Evolutionary conservation across 352 stramenopile species (phyloP), one percentile per base, ranked within the genome.

Genomic region (Halophytophthora batemanensis): DNA sequence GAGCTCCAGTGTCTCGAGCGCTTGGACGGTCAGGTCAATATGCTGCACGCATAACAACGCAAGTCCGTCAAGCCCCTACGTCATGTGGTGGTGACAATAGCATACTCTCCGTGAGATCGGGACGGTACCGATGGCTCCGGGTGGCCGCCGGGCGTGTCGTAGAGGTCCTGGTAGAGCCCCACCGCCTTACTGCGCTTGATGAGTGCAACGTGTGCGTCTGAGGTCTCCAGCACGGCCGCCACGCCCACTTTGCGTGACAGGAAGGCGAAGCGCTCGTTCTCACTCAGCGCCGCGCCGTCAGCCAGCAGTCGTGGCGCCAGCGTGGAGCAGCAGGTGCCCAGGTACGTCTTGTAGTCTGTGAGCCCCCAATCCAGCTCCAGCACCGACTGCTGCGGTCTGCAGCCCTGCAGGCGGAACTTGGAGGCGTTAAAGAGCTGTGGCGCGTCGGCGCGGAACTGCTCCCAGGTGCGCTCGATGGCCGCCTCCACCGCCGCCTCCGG

Each of bases 231-330:
- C 12, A 78, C 64, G 1, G 68, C 83, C 0, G 83, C 82, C 40
- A 94, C 81, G 25, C 83, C 83, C 33, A 94, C 69, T 69, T 94
- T 94, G 23, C 78, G 61, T 11, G 83, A 94, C 12, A 92, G 34
- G 52, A 81, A 90, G 42, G 72, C 71, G 36, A 74, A 75, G 25
- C 25, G 25, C n/a, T 19, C 34, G 42, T 87, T 53, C 25, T 23
- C 49, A 0, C 59, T 31, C n/a, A 59, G 40, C 19, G 15, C 23
- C 3, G 62, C 22, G 14, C 66, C 66, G 33, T 86, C 80, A 11
- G 17, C 17, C 8, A 77, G 53, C 36, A 91, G 58, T 36, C 52
- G 54, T 13, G 43, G 40, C 5, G 71, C 60, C 11, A 71, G 58
- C 2, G 66, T 47, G 28, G 81, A 82, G 55, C 71, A 86, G 59